Base-by-base conservation (phyloP, 1,284 basidiomycete genomes). In the Ganoderma meredithae region DNA sequence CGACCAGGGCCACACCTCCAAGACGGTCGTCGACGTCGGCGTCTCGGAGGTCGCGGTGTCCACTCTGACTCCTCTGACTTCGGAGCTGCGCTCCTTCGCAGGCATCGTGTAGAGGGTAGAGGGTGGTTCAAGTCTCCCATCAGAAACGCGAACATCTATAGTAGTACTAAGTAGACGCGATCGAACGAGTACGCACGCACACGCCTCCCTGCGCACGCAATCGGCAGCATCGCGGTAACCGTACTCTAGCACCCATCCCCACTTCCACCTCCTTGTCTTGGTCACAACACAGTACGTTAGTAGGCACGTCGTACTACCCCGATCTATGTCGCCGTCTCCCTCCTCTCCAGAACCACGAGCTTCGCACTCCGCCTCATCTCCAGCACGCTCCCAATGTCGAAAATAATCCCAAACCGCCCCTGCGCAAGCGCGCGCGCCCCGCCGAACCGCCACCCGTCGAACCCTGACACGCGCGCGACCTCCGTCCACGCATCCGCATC, bases 331-430 rank as follows among this genome's bases (percentile, higher is more conserved):
- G 17, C 31, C 3, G 31, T 39, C 36, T 10, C 36, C 36, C 36
- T 43, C 58, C 39, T 22, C 22, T 36, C 40, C 60, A 90, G 69
- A 56, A 91, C 86, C 80, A 88, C 89, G 63, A 91, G 74, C 70
- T 83, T 83, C 62, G 83, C 81, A 55, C 71, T 76, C 73, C 78
- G 81, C 66, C 80, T 77, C 81, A 88, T 82, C 69, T 77, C 77
- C 63, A 89, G 47, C 58, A 71, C 62, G 10, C 66, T 65, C 10
- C 63, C 63, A 1, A 74, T n/a, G n/a, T n/a, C n/a, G n/a, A n/a
- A n/a, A n/a, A n/a, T n/a, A n/a, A n/a, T n/a, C n/a, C n/a, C 36
- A 39, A 39, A 8, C 36, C 36, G 36, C 36, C 40, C 22, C 60
- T 68, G 10, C 49, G 55, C 19, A 53, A 81, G 36, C 31, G 66